Evolutionary conservation across 2,329 filamentous ascomycete genomes (phyloP).

Genomic region (Colletotrichum sp.): DNA sequence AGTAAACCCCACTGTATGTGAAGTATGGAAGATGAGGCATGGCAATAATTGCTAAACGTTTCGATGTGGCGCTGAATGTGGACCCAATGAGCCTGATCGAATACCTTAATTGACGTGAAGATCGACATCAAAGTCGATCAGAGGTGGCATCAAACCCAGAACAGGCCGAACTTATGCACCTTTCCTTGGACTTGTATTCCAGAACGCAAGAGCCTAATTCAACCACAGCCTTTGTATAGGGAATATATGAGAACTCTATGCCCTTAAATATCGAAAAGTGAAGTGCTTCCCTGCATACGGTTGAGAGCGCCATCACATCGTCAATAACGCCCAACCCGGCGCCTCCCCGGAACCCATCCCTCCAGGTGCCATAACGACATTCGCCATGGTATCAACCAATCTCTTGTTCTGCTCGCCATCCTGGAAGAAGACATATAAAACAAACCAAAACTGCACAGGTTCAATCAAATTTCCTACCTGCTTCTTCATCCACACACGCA

Average conservation of each 20-base stretch:
- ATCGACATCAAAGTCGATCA: not conserved
- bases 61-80: not conserved
- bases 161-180: not conserved
- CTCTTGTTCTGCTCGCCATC: not conserved
- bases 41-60: not conserved
- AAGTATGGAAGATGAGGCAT: not conserved
- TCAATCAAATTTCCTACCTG: not conserved
- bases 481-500: not conserved
- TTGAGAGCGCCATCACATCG: not conserved
- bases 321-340: not conserved
- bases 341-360: not conserved
- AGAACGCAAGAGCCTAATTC: not conserved
- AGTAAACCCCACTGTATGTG: rapidly evolving
- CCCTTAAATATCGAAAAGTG: not conserved
- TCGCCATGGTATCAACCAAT: not conserved
- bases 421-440: not conserved
- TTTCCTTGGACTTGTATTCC: not conserved
- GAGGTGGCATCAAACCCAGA: not conserved
- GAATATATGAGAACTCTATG: not conserved
- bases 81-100: not conserved
- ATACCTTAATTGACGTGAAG: not conserved
- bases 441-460: not conserved
- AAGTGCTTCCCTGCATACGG: not conserved
- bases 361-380: not conserved
- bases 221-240: not conserved